phyloP scores from a whole-genome alignment of 73 alveolate genomes.

The Paramecium octaurelia region DNA sequence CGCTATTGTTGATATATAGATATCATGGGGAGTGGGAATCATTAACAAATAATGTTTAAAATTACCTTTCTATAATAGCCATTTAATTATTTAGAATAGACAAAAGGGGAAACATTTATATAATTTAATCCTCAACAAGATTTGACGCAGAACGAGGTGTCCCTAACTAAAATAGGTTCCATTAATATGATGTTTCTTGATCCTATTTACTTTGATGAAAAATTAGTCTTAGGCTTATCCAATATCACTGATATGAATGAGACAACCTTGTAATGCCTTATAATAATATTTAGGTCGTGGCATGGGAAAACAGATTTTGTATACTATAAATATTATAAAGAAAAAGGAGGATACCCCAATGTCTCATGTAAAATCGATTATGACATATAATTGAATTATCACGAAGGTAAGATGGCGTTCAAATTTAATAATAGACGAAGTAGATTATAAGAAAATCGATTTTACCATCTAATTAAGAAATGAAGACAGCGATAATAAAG shows the following conservation, averaged over 20 bases:
- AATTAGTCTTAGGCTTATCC: not conserved
- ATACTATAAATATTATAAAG: not conserved
- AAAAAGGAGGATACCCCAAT: not conserved
- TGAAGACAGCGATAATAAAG: not conserved
- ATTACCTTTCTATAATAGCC: not conserved
- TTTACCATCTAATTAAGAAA: not conserved
- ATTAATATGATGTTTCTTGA: not conserved
- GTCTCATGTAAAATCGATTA: not conserved
- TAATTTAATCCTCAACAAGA: not conserved
- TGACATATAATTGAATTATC: not conserved
- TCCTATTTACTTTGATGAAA: conserved; percentile 2
- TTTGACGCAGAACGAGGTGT: not conserved
- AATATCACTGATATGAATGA: not conserved
- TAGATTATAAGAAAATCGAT: not conserved
- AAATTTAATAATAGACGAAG: not conserved
- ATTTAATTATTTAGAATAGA: not conserved
- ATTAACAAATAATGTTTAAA: not conserved
- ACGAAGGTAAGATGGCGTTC: not conserved
- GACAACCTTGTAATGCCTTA: not conserved
- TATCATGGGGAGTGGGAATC: not conserved
- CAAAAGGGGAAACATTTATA: not conserved
- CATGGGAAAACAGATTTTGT: not conserved
- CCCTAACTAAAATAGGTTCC: not conserved
- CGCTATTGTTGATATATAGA: not conserved
- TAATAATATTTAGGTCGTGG: not conserved